Conservation (phyloP, 1,284 basidiomycete genomes). For the Limonomyces culmigenus region DNA sequence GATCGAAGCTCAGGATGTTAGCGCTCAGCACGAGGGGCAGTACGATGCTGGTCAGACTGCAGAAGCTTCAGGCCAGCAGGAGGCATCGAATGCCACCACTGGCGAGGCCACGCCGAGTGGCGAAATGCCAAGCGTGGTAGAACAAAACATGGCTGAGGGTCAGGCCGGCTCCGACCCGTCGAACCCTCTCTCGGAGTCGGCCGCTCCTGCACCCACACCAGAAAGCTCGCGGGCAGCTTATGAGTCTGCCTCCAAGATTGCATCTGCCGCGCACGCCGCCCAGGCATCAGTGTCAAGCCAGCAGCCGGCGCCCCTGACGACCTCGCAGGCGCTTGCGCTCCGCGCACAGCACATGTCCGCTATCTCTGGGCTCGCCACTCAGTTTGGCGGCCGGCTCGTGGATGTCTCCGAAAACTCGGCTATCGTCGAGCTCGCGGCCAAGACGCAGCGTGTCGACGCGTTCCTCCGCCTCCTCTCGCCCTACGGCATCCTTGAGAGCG, state of each 20-base stretch:
- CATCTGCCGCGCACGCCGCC: conserved; percentile 8
- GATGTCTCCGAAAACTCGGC: conserved; percentile 91
- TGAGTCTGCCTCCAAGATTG: conserved; percentile 35
- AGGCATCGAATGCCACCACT: conserved; percentile 52
- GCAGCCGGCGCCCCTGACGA: conserved; percentile 11
- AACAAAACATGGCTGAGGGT: too few relatives aligned
- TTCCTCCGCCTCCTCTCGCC: conserved; percentile 88
- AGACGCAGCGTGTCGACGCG: conserved; percentile 82
- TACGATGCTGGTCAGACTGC: too few relatives aligned
- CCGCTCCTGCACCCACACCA: conserved; percentile 16
- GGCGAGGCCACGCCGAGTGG: too few relatives aligned
- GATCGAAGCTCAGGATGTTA: conserved; percentile 47
- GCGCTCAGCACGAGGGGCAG: too few relatives aligned
- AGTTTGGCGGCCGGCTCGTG: conserved; percentile 89
- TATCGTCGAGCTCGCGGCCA: conserved; percentile 91
- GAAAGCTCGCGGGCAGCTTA: too few relatives aligned
- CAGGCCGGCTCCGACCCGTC: too few relatives aligned
- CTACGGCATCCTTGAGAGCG: conserved; percentile 90
- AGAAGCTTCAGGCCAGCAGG: too few relatives aligned
- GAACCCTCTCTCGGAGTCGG: too few relatives aligned
- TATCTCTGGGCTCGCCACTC: conserved; percentile 69
- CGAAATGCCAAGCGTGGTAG: too few relatives aligned
- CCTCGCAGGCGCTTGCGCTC: conserved; percentile 37
- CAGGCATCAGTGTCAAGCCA: conserved; percentile 13
- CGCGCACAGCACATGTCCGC: conserved; percentile 86